Evolutionary conservation across 495 filamentous ascomycete genomes (phyloP).

Genomic region (Hypoxylon crocopeplum): DNA sequence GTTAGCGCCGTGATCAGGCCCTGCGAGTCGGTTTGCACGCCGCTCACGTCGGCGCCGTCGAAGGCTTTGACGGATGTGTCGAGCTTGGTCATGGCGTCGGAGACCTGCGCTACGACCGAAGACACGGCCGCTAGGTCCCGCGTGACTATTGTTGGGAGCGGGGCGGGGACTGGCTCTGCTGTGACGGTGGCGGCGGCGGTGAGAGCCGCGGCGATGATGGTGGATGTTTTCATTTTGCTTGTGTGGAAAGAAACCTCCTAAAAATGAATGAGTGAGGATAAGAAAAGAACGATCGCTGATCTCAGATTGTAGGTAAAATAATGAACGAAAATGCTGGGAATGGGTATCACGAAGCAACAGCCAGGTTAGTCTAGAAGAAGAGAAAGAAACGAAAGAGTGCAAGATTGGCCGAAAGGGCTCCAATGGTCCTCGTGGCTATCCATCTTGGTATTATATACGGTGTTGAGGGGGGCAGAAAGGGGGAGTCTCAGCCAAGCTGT

Average conservation of each 20-base stretch:
- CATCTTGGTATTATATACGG: slow-evolving; percentile 25
- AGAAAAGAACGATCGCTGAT: slow-evolving; percentile 21
- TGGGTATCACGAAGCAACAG: slow-evolving; percentile 4
- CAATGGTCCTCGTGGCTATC: neutral
- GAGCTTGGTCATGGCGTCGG: slow-evolving; percentile 42
- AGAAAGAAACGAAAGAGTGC: slow-evolving; percentile 12
- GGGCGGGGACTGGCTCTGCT: slow-evolving; percentile 27
- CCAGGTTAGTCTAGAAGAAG: neutral
- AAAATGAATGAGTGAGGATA: too few species aligned
- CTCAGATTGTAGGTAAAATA: slow-evolving; percentile 19
- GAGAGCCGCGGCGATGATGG: slow-evolving; percentile 42
- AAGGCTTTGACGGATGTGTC: slow-evolving; percentile 47
- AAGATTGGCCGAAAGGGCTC: slow-evolving; percentile 1
- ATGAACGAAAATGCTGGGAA: slow-evolving; percentile 12
- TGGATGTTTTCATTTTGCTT: slow-evolving; percentile 51
- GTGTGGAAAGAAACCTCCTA: neutral
- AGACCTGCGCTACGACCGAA: slow-evolving; percentile 42
- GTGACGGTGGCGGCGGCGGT: slow-evolving; percentile 16
- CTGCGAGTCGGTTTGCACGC: too few species aligned
- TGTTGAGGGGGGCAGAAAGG: neutral
- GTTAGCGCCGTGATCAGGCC: too few species aligned
- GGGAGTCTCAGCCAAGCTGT: slow-evolving; percentile 15
- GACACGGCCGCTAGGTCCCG: slow-evolving; percentile 45
- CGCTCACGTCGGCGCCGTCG: too few species aligned
- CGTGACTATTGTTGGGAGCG: slow-evolving; percentile 36